Evolutionary conservation across 306 rosid genomes (phyloP).

Genomic region (Quercus wislizeni): DNA sequence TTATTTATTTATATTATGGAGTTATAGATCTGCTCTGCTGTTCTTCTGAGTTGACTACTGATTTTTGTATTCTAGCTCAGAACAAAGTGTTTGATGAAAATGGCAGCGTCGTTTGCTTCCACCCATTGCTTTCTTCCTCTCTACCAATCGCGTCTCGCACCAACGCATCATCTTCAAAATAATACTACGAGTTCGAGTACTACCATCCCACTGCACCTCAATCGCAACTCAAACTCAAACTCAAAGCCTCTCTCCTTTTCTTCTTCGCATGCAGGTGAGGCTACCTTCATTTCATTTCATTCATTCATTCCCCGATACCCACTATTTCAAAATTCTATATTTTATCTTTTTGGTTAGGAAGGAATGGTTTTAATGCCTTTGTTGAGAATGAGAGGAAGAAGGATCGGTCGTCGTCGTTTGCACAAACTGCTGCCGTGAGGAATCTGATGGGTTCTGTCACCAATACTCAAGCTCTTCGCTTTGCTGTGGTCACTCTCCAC

Average conservation of each 20-base stretch:
- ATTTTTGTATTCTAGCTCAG: no score
- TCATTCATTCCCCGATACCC: neutral
- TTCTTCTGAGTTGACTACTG: no score
- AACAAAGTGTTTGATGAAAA: slow-evolving; percentile 1
- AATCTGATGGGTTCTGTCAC: slow-evolving; percentile 81
- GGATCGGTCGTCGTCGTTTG: slow-evolving; percentile 37
- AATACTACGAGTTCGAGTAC: neutral
- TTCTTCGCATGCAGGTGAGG: slow-evolving; percentile 25
- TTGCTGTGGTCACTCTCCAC: slow-evolving; percentile 60
- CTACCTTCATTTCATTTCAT: neutral
- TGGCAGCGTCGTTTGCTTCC: slow-evolving; percentile 37
- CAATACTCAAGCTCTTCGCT: slow-evolving; percentile 71
- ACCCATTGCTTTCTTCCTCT: slow-evolving; percentile 31
- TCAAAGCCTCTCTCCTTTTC: slow-evolving; percentile 21
- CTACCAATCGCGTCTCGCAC: slow-evolving; percentile 23
- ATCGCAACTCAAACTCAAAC: slow-evolving; percentile 10
- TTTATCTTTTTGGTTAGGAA: slow-evolving; percentile 1
- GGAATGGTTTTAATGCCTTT: slow-evolving; percentile 17
- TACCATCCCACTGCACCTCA: slow-evolving; percentile 23
- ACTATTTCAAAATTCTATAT: neutral
- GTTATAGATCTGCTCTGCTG: no score
- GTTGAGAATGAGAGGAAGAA: slow-evolving; percentile 19
- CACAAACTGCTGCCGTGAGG: slow-evolving; percentile 65
- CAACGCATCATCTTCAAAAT: slow-evolving; percentile 14
- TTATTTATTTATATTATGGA: no score